Base-by-base conservation (phyloP, 2,329 filamentous ascomycete genomes). In the Penicillium verrucosum region DNA sequence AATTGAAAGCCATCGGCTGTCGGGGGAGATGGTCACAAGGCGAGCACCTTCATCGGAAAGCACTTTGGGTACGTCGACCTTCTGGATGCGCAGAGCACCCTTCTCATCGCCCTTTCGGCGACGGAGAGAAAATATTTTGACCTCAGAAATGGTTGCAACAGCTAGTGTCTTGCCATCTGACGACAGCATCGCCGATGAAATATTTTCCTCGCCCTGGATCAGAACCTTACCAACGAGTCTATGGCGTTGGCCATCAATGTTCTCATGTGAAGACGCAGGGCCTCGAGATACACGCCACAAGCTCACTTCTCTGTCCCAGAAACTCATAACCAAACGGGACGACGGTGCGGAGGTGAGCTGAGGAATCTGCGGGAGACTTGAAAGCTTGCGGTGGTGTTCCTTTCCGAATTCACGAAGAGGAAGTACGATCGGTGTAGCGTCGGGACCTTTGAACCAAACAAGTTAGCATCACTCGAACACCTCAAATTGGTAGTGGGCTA, bases 241-340 rank as follows among this genome's bases (percentile, higher is more conserved):
- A 56, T 75, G 71, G 44, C 68, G 68, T 58, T 71, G 70, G 11
- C 66, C 68, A 42, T 74, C 72, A 3, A 74, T 69, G 30, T 73
- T 70, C 46, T 82, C 78, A 18, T 73, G 67, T 44, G 68, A 56
- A 32, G 82, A 71, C 81, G 85, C 59, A 80, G 71, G 58, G 66
- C 70, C 65, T 71, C 76, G 64, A 34, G 72, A 70, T 23, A 89
- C 76, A 40, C 80, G 83, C 92, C 92, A 99, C 59, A 99, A 83
- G 64, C 89, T 87, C 47, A 97, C 81, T 71, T 95, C 89, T 54
- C 89, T 83, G 62, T 93, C 90, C 91, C 92, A 97, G 89, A 92
- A 97, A 72, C 90, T 90, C 68, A 94, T 84, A 27, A 99, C 77
- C 23, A 97, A 78, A 47, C 94, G 85, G 42, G 87, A 86, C 41